A percentile compares a stretch with the other conserved stretches of the same genome.
Evolutionary conservation across 768 basidiomycete genomes (phyloP).

Genomic region (Psilocybe tampanensis): DNA sequence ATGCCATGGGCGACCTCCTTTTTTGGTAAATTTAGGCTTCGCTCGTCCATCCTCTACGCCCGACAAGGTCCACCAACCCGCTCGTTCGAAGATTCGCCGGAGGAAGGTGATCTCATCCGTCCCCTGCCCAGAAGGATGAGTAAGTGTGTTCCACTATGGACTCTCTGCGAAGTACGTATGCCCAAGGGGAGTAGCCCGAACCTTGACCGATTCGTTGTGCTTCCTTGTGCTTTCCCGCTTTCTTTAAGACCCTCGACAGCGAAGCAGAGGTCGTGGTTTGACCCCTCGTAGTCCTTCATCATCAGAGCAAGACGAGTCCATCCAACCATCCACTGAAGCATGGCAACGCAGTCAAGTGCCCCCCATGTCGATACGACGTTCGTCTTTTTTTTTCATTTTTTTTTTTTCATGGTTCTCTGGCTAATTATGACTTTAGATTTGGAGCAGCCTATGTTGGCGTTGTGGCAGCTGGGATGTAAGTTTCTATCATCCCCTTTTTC

Average conservation of each 20-base stretch:
- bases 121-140: conserved; percentile 25
- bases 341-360: conserved; percentile 12
- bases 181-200: conserved; percentile 20
- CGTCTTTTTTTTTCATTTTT: conserved; percentile 7
- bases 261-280: conserved; percentile 8
- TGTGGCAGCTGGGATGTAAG: conserved; percentile 49
- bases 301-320: conserved; percentile 3
- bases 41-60: conserved; percentile 20
- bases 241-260: conserved; percentile 23
- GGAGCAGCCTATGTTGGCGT: conserved; percentile 55
- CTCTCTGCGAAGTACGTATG: conserved; percentile 24
- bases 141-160: conserved; percentile 23
- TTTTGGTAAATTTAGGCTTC: conserved; percentile 16
- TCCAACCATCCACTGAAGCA: neutral
- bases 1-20: conserved; percentile 18
- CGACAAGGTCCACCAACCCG: conserved; percentile 26
- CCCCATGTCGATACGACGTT: conserved; percentile 25
- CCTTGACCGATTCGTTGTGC: conserved; percentile 26
- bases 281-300: conserved; percentile 12
- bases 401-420: neutral
- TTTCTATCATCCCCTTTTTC: conserved; percentile 2
- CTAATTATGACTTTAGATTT: conserved; percentile 35
- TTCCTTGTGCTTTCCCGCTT: conserved; percentile 24
- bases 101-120: conserved; percentile 22
- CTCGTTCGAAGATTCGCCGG: conserved; percentile 24